A percentile compares a stretch with the other conserved stretches of the same genome.
phyloP scores from a whole-genome alignment of 352 stramenopile species.

The Globisporangium takayamanum region DNA sequence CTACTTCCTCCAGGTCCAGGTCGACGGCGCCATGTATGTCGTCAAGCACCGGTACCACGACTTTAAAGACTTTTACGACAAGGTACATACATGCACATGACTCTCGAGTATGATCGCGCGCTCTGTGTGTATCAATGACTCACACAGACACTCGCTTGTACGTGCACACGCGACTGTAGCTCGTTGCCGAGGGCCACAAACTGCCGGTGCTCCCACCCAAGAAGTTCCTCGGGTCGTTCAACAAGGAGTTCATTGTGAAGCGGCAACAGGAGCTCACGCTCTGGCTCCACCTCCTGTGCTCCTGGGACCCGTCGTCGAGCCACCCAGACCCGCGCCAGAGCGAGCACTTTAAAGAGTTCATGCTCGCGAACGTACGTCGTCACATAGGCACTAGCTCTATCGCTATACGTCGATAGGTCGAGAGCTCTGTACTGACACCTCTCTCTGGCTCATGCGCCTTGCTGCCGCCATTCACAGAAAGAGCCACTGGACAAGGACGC shows the following conservation, averaged over 20 bases:
- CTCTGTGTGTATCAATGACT: not conserved
- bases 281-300: constrained; percentile 82
- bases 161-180: constrained; percentile 20
- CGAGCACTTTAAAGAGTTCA: constrained; percentile 75
- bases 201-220: constrained; percentile 79
- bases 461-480: constrained; percentile 34
- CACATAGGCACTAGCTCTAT: too few species aligned
- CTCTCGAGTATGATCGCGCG: not conserved
- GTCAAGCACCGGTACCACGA: constrained; percentile 84
- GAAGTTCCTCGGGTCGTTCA: constrained; percentile 87
- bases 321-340: constrained; percentile 60
- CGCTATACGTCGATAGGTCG: not conserved
- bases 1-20: constrained; percentile 80
- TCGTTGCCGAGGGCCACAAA: constrained; percentile 67
- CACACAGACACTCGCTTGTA: not conserved
- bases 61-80: constrained; percentile 86
- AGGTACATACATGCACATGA: constrained; percentile 23
- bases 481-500: constrained; percentile 60
- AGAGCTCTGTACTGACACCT: not conserved
- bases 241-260: constrained; percentile 89
- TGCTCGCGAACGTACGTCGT: constrained; percentile 60
- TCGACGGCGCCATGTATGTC: constrained; percentile 70
- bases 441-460: not conserved
- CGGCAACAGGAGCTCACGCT: constrained; percentile 82
- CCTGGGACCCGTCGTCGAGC: constrained; percentile 54